phyloP scores from a whole-genome alignment of 768 basidiomycete species.

The Hemileccinum rubropunctum region DNA sequence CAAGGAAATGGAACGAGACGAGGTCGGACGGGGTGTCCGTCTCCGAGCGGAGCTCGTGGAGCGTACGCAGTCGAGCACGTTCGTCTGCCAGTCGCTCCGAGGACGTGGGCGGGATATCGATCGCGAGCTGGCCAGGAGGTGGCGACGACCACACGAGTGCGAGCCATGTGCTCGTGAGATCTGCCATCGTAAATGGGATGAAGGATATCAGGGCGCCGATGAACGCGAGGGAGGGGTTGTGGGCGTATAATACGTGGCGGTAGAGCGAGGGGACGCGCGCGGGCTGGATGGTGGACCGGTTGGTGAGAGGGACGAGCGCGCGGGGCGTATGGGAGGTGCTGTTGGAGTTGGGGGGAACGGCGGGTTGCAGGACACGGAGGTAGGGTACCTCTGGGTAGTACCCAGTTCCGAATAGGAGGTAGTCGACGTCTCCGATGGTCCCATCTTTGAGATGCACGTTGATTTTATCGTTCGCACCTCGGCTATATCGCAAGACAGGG shows the following conservation, averaged over 20 bases:
- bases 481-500: constrained; percentile 36
- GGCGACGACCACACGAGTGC: constrained; percentile 37
- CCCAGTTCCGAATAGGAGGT: constrained; percentile 46
- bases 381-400: constrained; percentile 43
- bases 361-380: constrained; percentile 31
- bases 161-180: constrained; percentile 50
- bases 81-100: constrained; percentile 39
- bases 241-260: constrained; percentile 44
- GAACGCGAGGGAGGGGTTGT: constrained; percentile 47
- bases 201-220: constrained; percentile 41
- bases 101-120: constrained; percentile 34
- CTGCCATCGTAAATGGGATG: constrained; percentile 48
- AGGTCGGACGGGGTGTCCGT: constrained; percentile 27
- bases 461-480: constrained; percentile 24
- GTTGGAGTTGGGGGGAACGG: too few species aligned
- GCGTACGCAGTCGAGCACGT: constrained; percentile 28
- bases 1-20: constrained; percentile 26
- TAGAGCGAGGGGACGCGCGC: constrained; percentile 44
- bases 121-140: constrained; percentile 13
- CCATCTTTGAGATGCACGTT: constrained; percentile 37
- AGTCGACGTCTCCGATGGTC: constrained; percentile 39
- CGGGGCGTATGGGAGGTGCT: background rate
- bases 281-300: constrained; percentile 24
- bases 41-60: constrained; percentile 18
- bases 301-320: constrained; percentile 28